Evolutionary conservation across 1,139 yeast species (phyloP).

Genomic region (Protomyces macrosporus): DNA sequence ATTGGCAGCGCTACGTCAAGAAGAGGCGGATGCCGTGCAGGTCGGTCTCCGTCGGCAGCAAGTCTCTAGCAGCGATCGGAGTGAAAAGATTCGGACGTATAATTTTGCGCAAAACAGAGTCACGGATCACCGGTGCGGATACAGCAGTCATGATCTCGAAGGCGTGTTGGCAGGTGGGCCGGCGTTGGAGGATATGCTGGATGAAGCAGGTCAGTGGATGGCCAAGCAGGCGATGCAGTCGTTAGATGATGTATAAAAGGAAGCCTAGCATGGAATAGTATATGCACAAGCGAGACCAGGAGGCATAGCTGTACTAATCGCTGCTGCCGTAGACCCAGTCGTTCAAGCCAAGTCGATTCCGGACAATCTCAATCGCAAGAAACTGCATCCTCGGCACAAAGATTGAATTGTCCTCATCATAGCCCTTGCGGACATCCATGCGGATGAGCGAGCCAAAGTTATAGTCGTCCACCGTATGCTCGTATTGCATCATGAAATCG

Average conservation of each 20-base stretch:
- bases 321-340: slow-evolving; percentile 63
- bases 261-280: neutral
- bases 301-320: too few species aligned
- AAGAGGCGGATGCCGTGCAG: slow-evolving; percentile 60
- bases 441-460: slow-evolving; percentile 94
- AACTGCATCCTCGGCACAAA: slow-evolving; percentile 50
- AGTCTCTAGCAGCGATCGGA: slow-evolving; percentile 80
- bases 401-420: slow-evolving; percentile 76
- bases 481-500: slow-evolving; percentile 71
- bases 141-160: slow-evolving; percentile 67
- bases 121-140: slow-evolving; percentile 89
- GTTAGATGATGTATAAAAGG: neutral
- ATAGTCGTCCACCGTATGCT: slow-evolving; percentile 61
- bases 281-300: neutral
- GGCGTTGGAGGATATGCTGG: slow-evolving; percentile 58
- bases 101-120: slow-evolving; percentile 87
- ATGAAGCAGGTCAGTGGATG: slow-evolving; percentile 49
- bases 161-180: slow-evolving; percentile 68
- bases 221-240: slow-evolving; percentile 44
- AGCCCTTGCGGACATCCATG: slow-evolving; percentile 62
- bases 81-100: slow-evolving; percentile 90
- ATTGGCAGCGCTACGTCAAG: slow-evolving; percentile 73
- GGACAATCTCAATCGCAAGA: slow-evolving; percentile 87
- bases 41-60: slow-evolving; percentile 68
- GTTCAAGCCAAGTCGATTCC: slow-evolving; percentile 85